Base-by-base conservation (phyloP, 768 basidiomycete genomes). In the Boletus reticuloceps region DNA sequence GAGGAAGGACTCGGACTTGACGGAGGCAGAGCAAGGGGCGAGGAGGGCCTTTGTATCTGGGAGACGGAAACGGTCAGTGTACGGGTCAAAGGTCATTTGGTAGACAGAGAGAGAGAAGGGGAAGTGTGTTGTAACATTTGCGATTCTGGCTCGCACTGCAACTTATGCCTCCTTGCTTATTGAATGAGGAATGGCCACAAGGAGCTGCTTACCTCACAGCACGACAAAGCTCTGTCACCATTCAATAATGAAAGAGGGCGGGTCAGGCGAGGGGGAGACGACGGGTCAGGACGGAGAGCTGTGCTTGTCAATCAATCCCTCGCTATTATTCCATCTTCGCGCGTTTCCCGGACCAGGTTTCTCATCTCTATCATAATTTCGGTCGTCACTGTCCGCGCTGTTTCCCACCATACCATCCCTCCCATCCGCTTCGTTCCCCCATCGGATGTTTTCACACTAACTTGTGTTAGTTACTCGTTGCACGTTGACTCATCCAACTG, bases 1-100 rank as follows among this genome's bases (percentile, higher is more conserved):
- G 68, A 60, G 31, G 66, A 64, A 1, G n/a, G 59, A 53, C 51
- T 70, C 69, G 9, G 71, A 71, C 55, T 70, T 70, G 19, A 70
- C 63, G 16, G 69, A 65, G 17, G 57, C 1, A 50, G 50, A 1
- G 67, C 25, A 36, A 7, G 34, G 32, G 6, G 29, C 2, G 13
- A 55, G 45, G 8, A 44, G 42, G 12, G 29, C 12, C 1, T 46
- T 42, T 29, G 51, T 13, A 47, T 65, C 60, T 60, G 66, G 2
- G 47, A 63, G 45, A 43, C 19, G 56, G 44, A 57, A 29, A 11
- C 10, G 45, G 55, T 67, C 66, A 59, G 57, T 32, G 48, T 61
- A 69, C 17, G 57, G 53, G 49, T 63, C 67, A 47, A 66, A 60
- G 20, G 64, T 62, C 67, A 68, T 64, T 25, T 53, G 52, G 43